These are phyloP conservation scores for Chaetomiaceae sp. DNA, from an alignment of 2,329 filamentous ascomycete genomes.

Conservation along the genomic window DNA sequence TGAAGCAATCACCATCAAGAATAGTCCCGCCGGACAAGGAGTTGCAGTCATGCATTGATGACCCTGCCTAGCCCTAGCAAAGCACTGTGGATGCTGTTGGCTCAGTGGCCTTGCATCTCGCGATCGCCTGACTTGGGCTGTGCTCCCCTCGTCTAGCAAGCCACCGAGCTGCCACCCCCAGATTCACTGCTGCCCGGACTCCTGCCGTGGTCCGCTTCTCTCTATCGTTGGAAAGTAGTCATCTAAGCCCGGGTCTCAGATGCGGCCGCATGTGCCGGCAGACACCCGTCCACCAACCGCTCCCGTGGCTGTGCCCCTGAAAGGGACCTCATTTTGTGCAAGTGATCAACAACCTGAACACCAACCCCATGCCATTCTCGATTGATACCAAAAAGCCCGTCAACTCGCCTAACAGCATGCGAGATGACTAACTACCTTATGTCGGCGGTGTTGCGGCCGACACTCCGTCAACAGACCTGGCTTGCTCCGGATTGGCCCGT, in stretches of 20 bases:
- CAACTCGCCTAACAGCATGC: background rate
- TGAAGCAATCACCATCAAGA: background rate
- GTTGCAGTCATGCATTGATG: too few species aligned
- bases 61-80: background rate
- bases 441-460: background rate
- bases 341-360: background rate
- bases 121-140: slow-evolving; percentile 2
- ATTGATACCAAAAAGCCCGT: background rate
- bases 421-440: background rate
- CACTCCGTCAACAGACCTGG: background rate
- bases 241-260: slow-evolving; percentile 8
- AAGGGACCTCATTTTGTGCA: too few species aligned
- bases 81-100: background rate
- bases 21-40: background rate
- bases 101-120: background rate
- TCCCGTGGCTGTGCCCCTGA: slow-evolving; percentile 1
- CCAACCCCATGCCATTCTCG: background rate
- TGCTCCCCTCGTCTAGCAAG: background rate
- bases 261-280: background rate
- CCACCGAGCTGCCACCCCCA: background rate
- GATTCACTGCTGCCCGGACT: background rate
- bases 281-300: background rate
- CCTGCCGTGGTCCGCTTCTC: background rate
- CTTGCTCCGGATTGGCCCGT: background rate
- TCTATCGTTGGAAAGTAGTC: background rate